Evolutionary conservation across 106 monocot species (phyloP).

Genomic region (Hemerocallis citrina): DNA sequence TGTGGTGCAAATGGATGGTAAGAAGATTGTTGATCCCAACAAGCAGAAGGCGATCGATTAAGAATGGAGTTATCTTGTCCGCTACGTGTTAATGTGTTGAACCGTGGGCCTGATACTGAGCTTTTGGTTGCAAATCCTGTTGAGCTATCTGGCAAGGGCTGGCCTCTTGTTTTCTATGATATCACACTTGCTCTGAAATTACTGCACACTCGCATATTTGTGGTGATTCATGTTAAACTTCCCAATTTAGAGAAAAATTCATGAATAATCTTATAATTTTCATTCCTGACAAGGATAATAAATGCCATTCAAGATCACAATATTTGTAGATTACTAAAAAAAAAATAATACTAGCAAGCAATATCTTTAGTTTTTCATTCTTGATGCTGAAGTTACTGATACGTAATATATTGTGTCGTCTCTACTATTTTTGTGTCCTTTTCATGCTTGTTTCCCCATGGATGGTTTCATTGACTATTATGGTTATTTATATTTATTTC

Average conservation of each 20-base stretch:
- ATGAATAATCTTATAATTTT: too few species aligned
- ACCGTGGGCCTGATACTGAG: conserved; percentile 73
- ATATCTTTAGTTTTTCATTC: too few species aligned
- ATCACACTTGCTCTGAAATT: conserved; percentile 78
- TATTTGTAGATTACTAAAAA: too few species aligned
- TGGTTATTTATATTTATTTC: too few species aligned
- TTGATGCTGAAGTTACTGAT: too few species aligned
- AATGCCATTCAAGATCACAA: too few species aligned
- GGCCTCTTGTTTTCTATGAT: conserved; percentile 84
- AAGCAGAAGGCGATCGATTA: conserved; percentile 56
- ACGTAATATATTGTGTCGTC: too few species aligned
- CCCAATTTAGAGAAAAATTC: neutral
- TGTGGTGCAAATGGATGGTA: conserved; percentile 76
- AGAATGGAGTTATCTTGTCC: conserved; percentile 60
- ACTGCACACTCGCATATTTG: conserved; percentile 59
- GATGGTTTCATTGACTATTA: too few species aligned
- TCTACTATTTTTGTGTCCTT: too few species aligned
- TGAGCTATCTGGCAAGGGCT: conserved; percentile 67
- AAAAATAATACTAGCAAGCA: too few species aligned
- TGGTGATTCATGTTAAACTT: conserved; percentile 25
- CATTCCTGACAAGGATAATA: too few species aligned
- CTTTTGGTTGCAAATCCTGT: conserved; percentile 89
- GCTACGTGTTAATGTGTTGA: conserved; percentile 48
- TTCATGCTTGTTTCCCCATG: too few species aligned
- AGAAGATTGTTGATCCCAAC: conserved; percentile 65